Conservation (phyloP, 495 filamentous ascomycete genomes). For the Penicillium steckii region DNA sequence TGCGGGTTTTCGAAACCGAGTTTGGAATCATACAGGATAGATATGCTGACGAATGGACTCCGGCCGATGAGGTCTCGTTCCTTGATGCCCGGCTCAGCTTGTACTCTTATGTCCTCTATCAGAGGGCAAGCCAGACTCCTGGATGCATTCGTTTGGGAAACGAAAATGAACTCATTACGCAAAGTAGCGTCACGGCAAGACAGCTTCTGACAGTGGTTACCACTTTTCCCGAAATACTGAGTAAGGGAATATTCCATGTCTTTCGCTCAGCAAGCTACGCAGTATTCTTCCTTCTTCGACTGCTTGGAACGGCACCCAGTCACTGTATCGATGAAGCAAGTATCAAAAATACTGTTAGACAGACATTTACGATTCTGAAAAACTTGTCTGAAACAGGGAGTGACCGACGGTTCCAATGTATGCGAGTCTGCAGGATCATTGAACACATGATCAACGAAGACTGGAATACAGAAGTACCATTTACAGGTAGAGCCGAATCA, state of each 20-base stretch:
- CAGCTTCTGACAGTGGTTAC: constrained; percentile 1
- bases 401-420: neutral
- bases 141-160: neutral
- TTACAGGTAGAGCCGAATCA: neutral
- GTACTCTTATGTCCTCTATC: constrained; percentile 3
- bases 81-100: constrained; percentile 3
- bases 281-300: constrained; percentile 3
- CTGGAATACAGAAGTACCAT: constrained; percentile 3
- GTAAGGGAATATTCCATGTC: constrained; percentile 1
- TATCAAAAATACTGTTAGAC: constrained; percentile 1
- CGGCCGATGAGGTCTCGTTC: constrained; percentile 3
- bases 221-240: constrained; percentile 2
- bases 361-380: constrained; percentile 1
- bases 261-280: constrained; percentile 4
- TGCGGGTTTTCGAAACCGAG: constrained; percentile 4
- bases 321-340: neutral
- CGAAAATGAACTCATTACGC: neutral
- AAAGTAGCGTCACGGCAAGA: neutral
- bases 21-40: constrained; percentile 1
- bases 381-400: constrained; percentile 1
- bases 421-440: constrained; percentile 4
- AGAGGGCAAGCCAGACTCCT: neutral
- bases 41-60: neutral
- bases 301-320: neutral
- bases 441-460: constrained; percentile 6